Evolutionary conservation across 2,329 filamentous ascomycete species (phyloP).

Genomic region (Aspergillus arachidicola): DNA sequence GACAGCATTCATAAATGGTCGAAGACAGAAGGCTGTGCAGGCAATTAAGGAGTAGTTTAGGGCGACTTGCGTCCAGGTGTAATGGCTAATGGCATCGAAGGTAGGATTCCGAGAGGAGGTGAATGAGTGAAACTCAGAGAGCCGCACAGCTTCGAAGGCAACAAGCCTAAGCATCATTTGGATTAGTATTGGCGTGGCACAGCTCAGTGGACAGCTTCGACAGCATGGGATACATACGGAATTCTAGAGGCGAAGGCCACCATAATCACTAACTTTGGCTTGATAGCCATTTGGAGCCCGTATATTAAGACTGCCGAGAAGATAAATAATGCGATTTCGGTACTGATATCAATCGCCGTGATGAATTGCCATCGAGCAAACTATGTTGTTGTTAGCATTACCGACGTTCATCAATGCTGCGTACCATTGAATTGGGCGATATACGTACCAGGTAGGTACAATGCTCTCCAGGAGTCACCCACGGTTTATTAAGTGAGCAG

Average conservation of each 20-base stretch:
- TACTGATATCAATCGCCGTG: constrained; percentile 24
- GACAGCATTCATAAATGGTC: constrained; percentile 25
- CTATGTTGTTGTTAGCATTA: constrained; percentile 8
- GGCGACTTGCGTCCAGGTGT: constrained; percentile 27
- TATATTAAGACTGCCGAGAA: constrained; percentile 22
- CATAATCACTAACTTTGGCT: constrained; percentile 23
- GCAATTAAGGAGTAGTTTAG: constrained; percentile 25
- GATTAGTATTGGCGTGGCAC: constrained; percentile 8
- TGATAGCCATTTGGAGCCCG: constrained; percentile 22
- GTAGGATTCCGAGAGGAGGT: constrained; percentile 30
- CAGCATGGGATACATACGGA: constrained; percentile 25
- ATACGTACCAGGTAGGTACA: constrained; percentile 5
- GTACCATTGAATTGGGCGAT: background rate
- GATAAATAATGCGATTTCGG: constrained; percentile 22
- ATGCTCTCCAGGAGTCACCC: constrained; percentile 6
- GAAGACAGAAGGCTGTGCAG: constrained; percentile 26
- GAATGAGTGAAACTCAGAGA: constrained; percentile 26
- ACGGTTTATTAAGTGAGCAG: constrained; percentile 7
- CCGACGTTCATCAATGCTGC: background rate
- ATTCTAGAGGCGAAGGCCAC: constrained; percentile 25
- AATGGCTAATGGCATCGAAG: constrained; percentile 27
- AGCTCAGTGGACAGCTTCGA: background rate
- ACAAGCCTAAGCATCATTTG: constrained; percentile 19
- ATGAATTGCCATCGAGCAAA: constrained; percentile 26
- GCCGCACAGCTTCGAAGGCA: constrained; percentile 30